Conservation (phyloP, 192 early-diverging fungal genomes). For the Coemansia sp. region DNA sequence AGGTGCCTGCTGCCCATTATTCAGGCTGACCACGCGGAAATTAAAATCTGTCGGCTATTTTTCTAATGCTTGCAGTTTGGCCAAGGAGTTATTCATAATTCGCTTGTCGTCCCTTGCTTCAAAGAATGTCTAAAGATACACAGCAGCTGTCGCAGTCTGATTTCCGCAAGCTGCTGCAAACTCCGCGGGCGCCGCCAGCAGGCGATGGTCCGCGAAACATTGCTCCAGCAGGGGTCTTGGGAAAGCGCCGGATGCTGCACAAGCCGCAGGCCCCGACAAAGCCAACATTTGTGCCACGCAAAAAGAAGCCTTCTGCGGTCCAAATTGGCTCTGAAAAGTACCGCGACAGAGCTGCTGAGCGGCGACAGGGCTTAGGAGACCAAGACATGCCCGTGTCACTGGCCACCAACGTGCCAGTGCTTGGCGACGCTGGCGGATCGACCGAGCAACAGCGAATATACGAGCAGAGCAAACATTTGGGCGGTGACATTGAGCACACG, state of each 20-base stretch:
- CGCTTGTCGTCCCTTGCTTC: no score
- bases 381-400: not conserved
- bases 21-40: no score
- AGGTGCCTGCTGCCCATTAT: no score
- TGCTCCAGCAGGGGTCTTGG: not conserved
- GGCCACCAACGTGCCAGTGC: not conserved
- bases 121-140: not conserved
- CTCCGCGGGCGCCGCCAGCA: not conserved
- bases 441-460: constrained; percentile 37
- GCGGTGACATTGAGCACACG: constrained; percentile 80
- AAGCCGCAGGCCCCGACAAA: not conserved
- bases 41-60: no score
- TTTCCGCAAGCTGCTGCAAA: constrained; percentile 26
- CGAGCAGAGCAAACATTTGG: constrained; percentile 84
- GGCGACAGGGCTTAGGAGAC: constrained; percentile 48
- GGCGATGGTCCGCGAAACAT: not conserved
- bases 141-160: constrained; percentile 9
- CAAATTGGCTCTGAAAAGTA: constrained; percentile 42
- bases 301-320: not conserved
- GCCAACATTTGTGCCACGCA: not conserved
- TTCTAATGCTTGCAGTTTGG: no score
- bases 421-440: not conserved
- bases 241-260: constrained; percentile 4
- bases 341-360: constrained; percentile 90
- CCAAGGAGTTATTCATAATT: no score